phyloP scores from a whole-genome alignment of 805 yeast genomes.

The Scheffersomyces ergatensis region DNA sequence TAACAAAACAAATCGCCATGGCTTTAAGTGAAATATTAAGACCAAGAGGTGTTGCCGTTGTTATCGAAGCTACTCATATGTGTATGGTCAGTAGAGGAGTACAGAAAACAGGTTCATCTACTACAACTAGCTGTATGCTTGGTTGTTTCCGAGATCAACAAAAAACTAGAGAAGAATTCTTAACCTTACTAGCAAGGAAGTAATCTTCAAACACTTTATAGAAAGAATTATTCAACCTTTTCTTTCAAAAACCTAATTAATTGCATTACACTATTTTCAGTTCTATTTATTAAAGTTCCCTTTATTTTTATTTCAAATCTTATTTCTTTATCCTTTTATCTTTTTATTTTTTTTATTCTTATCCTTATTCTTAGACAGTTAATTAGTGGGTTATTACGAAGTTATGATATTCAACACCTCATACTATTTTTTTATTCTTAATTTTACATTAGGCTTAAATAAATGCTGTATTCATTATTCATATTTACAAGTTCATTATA shows the following conservation, averaged over 20 bases:
- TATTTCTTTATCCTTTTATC: conserved; percentile 2
- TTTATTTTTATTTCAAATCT: neutral
- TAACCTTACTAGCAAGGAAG: conserved; percentile 71
- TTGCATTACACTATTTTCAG: conserved; percentile 7
- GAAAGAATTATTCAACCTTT: conserved; percentile 15
- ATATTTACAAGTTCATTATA: neutral
- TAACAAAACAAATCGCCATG: conserved; percentile 96
- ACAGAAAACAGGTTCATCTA: conserved; percentile 90
- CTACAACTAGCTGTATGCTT: conserved; percentile 95
- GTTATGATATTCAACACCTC: conserved; percentile 35
- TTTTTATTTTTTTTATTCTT: too few relatives aligned
- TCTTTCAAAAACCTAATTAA: neutral
- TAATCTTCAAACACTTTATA: conserved; percentile 12
- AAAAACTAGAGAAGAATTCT: conserved; percentile 94
- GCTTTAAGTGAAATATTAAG: conserved; percentile 86
- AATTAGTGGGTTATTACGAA: conserved; percentile 10
- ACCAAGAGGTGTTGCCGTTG: conserved; percentile 98
- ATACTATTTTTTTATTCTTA: conserved; percentile 8
- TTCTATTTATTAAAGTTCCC: conserved; percentile 4
- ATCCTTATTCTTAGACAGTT: conserved; percentile 3
- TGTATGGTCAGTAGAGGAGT: conserved; percentile 99
- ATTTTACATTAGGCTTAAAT: neutral
- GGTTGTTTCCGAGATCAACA: conserved; percentile 94
- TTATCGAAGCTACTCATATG: conserved; percentile 97
- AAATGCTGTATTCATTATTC: neutral